phyloP scores from a whole-genome alignment of 192 early-diverging fungal genomes.

The Jimgerdemannia flammicorona region DNA sequence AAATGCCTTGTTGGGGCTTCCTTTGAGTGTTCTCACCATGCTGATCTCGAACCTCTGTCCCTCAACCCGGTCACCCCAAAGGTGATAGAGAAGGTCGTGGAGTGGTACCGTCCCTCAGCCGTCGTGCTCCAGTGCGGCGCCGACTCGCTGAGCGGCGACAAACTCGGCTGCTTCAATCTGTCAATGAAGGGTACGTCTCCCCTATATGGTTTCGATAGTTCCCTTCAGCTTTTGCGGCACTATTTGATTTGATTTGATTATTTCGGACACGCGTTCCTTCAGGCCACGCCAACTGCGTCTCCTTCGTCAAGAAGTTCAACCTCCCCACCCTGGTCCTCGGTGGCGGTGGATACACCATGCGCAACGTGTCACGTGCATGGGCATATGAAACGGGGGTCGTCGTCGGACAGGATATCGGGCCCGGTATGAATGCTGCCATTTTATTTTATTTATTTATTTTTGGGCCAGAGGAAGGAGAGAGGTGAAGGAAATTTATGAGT shows the following conservation, averaged over 20 bases:
- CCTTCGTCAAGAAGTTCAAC: conserved; percentile 89
- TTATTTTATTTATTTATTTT: background rate
- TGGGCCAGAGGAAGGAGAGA: background rate
- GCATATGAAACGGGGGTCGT: conserved; percentile 90
- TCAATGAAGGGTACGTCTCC: conserved; percentile 65
- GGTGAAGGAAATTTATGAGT: no score
- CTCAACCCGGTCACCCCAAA: conserved; percentile 18
- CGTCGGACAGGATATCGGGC: conserved; percentile 66
- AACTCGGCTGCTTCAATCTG: conserved; percentile 93
- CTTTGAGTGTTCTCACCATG: background rate
- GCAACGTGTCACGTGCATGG: conserved; percentile 97
- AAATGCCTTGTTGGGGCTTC: background rate
- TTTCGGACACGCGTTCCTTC: background rate
- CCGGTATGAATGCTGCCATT: conserved; percentile 33
- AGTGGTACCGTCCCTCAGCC: conserved; percentile 86
- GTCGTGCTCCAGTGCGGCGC: conserved; percentile 97
- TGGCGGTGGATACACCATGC: conserved; percentile 96
- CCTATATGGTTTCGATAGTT: no score
- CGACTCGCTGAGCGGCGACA: conserved; percentile 92
- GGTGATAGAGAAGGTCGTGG: conserved; percentile 94
- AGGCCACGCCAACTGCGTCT: conserved; percentile 89
- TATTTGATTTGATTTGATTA: background rate
- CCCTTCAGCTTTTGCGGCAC: no score
- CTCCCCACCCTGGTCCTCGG: conserved; percentile 91
- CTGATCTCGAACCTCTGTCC: background rate